phyloP scores from a whole-genome alignment of 371 early-diverging fungal genomes.

The Capniomyces stellatus region DNA sequence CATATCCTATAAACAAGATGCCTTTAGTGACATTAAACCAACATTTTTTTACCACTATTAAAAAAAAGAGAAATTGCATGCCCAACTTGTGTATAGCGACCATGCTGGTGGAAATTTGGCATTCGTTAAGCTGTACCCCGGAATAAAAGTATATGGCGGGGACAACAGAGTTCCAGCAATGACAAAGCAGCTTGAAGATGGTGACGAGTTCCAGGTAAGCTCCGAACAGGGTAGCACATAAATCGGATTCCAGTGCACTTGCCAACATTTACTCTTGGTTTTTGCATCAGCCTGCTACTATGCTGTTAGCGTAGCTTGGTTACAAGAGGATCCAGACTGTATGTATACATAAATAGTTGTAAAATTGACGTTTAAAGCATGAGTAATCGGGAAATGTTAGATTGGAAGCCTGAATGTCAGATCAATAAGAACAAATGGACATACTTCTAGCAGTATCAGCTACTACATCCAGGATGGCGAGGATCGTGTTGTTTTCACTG shows the following conservation, averaged over 20 bases:
- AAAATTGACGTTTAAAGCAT: too few relatives aligned
- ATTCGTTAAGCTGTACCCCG: conserved; percentile 38
- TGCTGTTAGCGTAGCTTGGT: too few relatives aligned
- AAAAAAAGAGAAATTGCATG: not conserved
- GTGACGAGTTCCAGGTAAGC: conserved; percentile 40
- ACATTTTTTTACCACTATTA: not conserved
- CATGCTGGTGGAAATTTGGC: conserved; percentile 61
- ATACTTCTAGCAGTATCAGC: conserved; percentile 75
- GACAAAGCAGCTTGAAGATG: conserved; percentile 52
- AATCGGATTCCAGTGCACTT: too few relatives aligned
- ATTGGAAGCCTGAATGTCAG: conserved; percentile 41
- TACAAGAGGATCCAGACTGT: not conserved
- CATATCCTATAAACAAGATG: not conserved
- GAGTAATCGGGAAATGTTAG: too few relatives aligned
- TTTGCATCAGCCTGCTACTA: too few relatives aligned
- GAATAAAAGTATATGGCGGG: conserved; percentile 63
- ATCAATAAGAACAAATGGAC: conserved; percentile 61
- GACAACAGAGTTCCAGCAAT: conserved; percentile 74
- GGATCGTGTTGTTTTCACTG: conserved; percentile 45
- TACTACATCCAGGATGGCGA: conserved; percentile 45
- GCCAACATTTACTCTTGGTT: too few relatives aligned
- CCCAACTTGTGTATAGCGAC: conserved; percentile 23
- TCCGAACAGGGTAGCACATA: too few relatives aligned
- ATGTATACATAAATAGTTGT: not conserved
- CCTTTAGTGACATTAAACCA: too few relatives aligned